A percentile compares a stretch with the other conserved stretches of the same genome.
phyloP scores from a whole-genome alignment of 2,329 filamentous ascomycete genomes.

The Aspergillus cejpii region DNA sequence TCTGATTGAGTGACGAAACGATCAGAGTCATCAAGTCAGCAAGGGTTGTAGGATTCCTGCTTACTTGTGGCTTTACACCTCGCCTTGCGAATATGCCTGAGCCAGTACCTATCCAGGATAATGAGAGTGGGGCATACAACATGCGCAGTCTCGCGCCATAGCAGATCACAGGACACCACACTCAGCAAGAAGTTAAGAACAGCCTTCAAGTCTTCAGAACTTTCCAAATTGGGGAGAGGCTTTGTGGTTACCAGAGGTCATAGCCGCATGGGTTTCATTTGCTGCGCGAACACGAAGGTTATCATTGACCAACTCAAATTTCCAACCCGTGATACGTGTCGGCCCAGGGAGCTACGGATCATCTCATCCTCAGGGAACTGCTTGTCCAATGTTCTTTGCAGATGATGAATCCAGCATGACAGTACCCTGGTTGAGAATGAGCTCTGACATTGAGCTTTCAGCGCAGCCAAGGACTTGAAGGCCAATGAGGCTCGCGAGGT shows the following conservation, averaged over 20 bases:
- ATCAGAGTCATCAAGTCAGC: slow-evolving; percentile 27
- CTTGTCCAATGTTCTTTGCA: slow-evolving; percentile 1
- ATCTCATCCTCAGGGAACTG: too few species aligned
- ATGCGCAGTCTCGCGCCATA: slow-evolving; percentile 28
- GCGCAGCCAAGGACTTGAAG: slow-evolving; percentile 10
- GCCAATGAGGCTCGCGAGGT: slow-evolving; percentile 13
- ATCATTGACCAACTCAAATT: background rate
- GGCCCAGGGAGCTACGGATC: too few species aligned
- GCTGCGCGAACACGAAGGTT: slow-evolving; percentile 3
- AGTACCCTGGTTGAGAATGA: background rate
- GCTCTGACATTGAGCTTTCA: background rate
- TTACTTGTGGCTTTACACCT: slow-evolving; percentile 36
- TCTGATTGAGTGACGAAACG: slow-evolving; percentile 29
- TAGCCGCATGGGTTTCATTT: slow-evolving; percentile 5
- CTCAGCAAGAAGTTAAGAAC: background rate
- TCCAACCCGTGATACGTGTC: slow-evolving; percentile 1
- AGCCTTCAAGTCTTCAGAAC: background rate
- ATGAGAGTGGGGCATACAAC: slow-evolving; percentile 37
- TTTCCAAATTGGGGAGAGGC: slow-evolving; percentile 10
- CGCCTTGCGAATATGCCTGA: slow-evolving; percentile 34
- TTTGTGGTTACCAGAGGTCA: slow-evolving; percentile 4
- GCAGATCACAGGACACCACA: background rate
- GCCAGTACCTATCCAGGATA: slow-evolving; percentile 33
- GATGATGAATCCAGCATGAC: background rate
- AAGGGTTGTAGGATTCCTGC: slow-evolving; percentile 31